Evolutionary conservation across 305 asterid species (phyloP).

Genomic region (Solanum hybrid): DNA sequence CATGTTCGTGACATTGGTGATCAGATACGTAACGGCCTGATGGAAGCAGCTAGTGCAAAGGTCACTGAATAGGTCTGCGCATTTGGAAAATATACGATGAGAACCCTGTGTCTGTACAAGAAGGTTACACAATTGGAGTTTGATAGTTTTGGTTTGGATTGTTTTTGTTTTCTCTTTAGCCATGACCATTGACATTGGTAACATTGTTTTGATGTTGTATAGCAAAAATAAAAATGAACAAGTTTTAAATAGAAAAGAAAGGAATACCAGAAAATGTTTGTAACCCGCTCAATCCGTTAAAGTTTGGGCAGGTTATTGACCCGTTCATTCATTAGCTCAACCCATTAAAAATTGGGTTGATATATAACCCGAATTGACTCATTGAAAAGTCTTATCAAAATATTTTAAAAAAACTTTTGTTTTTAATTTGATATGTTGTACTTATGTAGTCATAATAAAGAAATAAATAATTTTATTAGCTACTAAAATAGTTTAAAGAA

Average conservation of each 20-base stretch:
- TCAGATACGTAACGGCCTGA: constrained; percentile 37
- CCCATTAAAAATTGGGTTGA: too few relatives aligned
- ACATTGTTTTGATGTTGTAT: not conserved
- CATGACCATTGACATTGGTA: not conserved
- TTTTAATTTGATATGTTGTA: too few relatives aligned
- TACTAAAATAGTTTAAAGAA: too few relatives aligned
- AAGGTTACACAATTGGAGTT: not conserved
- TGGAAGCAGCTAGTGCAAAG: constrained; percentile 68
- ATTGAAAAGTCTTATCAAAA: too few relatives aligned
- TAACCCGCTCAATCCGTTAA: not conserved
- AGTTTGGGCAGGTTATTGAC: too few relatives aligned
- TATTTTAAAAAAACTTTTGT: too few relatives aligned
- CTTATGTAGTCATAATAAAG: too few relatives aligned
- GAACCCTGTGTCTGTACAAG: not conserved
- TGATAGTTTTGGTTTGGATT: not conserved
- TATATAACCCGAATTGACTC: too few relatives aligned
- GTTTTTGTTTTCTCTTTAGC: not conserved
- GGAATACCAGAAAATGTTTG: not conserved
- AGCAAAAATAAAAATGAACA: not conserved
- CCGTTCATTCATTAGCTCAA: too few relatives aligned
- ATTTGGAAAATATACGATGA: not conserved
- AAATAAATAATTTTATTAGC: too few relatives aligned
- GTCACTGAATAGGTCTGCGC: constrained; percentile 12
- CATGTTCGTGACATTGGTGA: too few relatives aligned
- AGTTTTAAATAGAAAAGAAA: not conserved